These are phyloP conservation scores for Mortierella sp. DNA, from an alignment of 371 early-diverging fungal genomes.

Conservation along the genomic window DNA sequence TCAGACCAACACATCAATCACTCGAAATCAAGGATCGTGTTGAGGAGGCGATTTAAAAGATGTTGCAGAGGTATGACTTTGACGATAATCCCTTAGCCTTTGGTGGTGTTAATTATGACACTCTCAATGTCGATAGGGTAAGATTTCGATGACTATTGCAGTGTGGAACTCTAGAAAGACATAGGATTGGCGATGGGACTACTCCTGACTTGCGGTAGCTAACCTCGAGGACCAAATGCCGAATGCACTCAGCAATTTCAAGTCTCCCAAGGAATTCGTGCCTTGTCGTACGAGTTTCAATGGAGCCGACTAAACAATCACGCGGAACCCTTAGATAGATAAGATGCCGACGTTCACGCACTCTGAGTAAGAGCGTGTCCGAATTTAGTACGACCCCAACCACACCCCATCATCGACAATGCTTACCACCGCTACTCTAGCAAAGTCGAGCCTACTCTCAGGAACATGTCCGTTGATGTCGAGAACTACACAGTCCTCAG, in stretches of 20 bases:
- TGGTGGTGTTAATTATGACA: slow-evolving; percentile 11
- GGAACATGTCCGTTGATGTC: slow-evolving; percentile 54
- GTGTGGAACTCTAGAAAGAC: slow-evolving; percentile 65
- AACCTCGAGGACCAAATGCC: no score
- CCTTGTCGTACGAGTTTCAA: no score
- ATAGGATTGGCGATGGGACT: slow-evolving; percentile 69
- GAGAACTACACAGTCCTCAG: slow-evolving; percentile 68
- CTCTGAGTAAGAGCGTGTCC: slow-evolving; percentile 72
- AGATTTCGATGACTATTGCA: slow-evolving; percentile 33
- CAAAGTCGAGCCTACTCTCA: slow-evolving; percentile 48
- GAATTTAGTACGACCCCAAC: slow-evolving; percentile 59
- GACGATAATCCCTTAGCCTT: neutral
- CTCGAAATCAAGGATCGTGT: slow-evolving; percentile 2
- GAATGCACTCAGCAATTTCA: no score
- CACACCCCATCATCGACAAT: slow-evolving; percentile 47
- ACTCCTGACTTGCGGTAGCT: no score
- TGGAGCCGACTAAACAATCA: no score
- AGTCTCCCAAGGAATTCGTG: no score
- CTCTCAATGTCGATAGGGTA: slow-evolving; percentile 10
- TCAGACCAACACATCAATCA: neutral
- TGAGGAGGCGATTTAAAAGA: slow-evolving; percentile 11
- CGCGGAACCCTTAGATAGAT: slow-evolving; percentile 54
- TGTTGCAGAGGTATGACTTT: no score
- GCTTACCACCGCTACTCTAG: slow-evolving; percentile 47
- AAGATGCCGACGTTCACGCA: slow-evolving; percentile 75